Conservation (phyloP, 2,329 filamentous ascomycete genomes). For the Aureobasidium sp. region DNA sequence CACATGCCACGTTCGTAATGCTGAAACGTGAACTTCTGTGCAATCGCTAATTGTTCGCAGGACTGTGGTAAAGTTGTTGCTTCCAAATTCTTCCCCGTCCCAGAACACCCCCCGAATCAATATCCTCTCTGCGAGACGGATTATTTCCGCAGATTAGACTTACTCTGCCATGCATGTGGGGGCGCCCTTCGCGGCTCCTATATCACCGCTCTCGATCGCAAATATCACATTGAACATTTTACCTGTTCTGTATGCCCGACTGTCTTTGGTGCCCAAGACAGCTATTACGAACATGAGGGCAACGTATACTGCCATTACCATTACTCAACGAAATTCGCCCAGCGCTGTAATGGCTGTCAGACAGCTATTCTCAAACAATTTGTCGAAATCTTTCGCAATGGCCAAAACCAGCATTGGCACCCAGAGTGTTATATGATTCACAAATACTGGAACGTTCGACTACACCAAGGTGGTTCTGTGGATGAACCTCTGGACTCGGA, state of each 20-base stretch:
- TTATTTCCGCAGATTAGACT: slow-evolving; percentile 85
- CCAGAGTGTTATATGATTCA: slow-evolving; percentile 99
- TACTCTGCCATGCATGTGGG: slow-evolving; percentile 87
- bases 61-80: slow-evolving; percentile 96
- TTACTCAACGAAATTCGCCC: slow-evolving; percentile 95
- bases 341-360: slow-evolving; percentile 92
- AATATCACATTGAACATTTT: slow-evolving; percentile 99
- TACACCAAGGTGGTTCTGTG: slow-evolving; percentile 34
- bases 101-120: slow-evolving; percentile 79
- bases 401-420: slow-evolving; percentile 98
- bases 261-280: slow-evolving; percentile 96
- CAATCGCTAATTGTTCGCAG: slow-evolving; percentile 40
- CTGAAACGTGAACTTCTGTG: slow-evolving; percentile 16
- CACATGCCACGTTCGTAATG: slow-evolving; percentile 74
- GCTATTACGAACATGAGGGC: slow-evolving; percentile 96
- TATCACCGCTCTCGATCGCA: slow-evolving; percentile 93
- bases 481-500: slow-evolving; percentile 27
- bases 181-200: slow-evolving; percentile 92
- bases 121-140: slow-evolving; percentile 97
- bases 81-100: slow-evolving; percentile 97
- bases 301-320: slow-evolving; percentile 98
- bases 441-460: slow-evolving; percentile 98
- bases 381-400: slow-evolving; percentile 96
- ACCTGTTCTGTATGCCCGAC: slow-evolving; percentile 96
- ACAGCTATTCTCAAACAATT: slow-evolving; percentile 98